Evolutionary conservation across 2,329 filamentous ascomycete species (phyloP), one percentile per base, ranked within the genome.

Genomic region (Aureobasidium namibiae): DNA sequence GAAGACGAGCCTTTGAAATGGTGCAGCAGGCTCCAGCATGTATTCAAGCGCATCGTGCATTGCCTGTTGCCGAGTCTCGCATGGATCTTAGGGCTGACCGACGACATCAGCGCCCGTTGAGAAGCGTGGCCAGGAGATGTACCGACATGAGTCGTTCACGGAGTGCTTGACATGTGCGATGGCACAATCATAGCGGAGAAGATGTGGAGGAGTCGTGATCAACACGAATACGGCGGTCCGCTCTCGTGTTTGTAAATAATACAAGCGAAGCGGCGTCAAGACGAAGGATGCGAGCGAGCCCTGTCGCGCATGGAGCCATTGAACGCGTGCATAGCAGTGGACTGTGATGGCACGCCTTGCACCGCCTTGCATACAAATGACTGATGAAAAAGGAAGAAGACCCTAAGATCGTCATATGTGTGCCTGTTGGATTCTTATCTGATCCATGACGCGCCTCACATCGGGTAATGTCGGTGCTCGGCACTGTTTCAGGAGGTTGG

Each of bases 281-380:
- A 38, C 46, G 46, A 50, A 50, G 46, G 31, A 50, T 50, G 29
- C 46, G 31, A 50, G 46, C 31, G 46, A 36, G 33, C 46, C 46
- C 46, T 50, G 18, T n/a, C 31, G 18, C 29, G 46, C 46, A 38
- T 36, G 46, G 8, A 38, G 5, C 24, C 38, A 50, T 50, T 31
- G 46, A 50, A 8, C 29, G 46, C 46, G 5, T 36, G 46, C 46
- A 50, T 50, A 8, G 18, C 21, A 16, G 33, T 36, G 21, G 13
- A 50, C n/a, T n/a, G n/a, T n/a, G n/a, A n/a, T 50, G 46, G 18
- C 46, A 23, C 10, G 46, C 31, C 31, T 36, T 36, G 46, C 46
- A 46, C n/a, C n/a, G n/a, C n/a, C n/a, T n/a, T n/a, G n/a, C n/a
- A n/a, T 46, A 31, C 24, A 31, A 29, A 46, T 26, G 44, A 16